These are phyloP conservation scores for Eutypa lata DNA, from an alignment of 2,329 filamentous ascomycete species.

Conservation along the genomic window DNA sequence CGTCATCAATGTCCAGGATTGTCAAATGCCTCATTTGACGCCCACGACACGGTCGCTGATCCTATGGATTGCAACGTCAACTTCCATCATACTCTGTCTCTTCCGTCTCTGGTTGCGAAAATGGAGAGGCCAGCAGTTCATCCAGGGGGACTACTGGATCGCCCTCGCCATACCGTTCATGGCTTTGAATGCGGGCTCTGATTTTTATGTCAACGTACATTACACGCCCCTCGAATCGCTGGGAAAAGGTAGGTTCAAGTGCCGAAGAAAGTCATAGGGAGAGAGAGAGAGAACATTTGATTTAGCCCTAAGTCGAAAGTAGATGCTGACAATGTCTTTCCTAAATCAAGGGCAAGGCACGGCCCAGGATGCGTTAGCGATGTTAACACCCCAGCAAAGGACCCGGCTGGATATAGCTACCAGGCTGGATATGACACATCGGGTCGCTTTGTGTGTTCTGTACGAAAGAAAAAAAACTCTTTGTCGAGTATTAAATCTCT, in stretches of 20 bases:
- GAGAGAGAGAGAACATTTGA: background rate
- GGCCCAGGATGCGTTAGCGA: background rate
- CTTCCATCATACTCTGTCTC: conserved; percentile 4
- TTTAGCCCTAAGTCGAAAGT: background rate
- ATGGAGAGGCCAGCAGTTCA: conserved; percentile 3
- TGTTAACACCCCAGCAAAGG: background rate
- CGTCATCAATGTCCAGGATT: background rate
- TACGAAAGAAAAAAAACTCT: too few relatives aligned
- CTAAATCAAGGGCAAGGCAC: background rate
- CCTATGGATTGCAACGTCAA: background rate
- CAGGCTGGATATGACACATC: conserved; percentile 6
- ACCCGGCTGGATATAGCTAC: conserved; percentile 4
- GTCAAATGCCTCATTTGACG: background rate
- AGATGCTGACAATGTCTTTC: background rate
- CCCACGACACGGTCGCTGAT: background rate
- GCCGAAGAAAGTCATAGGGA: too few relatives aligned
- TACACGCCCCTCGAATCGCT: conserved; percentile 5
- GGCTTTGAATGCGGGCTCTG: conserved; percentile 2
- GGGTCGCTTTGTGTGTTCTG: conserved; percentile 6
- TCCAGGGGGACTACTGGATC: conserved; percentile 10
- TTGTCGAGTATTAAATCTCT: too few relatives aligned
- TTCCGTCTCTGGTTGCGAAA: conserved; percentile 6
- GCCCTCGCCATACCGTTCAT: conserved; percentile 6
- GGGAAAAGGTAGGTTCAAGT: background rate
- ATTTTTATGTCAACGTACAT: conserved; percentile 6